Evolutionary conservation across 768 basidiomycete species (phyloP).

Genomic region (Paxillus involutus): DNA sequence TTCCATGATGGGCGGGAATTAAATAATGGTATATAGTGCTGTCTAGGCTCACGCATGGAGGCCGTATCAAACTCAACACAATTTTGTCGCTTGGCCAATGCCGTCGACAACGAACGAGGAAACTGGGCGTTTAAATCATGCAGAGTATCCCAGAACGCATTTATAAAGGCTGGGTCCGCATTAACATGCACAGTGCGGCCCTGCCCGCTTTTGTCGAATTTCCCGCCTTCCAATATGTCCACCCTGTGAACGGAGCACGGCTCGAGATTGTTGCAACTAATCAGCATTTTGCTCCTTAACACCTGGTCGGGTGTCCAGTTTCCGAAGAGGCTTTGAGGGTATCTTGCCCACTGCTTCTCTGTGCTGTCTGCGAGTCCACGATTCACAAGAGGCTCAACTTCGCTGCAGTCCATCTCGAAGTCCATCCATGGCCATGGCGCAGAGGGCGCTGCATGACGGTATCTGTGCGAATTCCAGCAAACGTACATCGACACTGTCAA

Average conservation of each 20-base stretch:
- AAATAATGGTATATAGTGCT: too few relatives aligned
- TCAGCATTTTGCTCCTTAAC: slow-evolving; percentile 32
- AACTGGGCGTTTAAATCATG: too few relatives aligned
- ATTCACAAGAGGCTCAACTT: slow-evolving; percentile 10
- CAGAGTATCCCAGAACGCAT: slow-evolving; percentile 13
- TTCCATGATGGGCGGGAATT: too few relatives aligned
- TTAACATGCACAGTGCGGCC: slow-evolving; percentile 11
- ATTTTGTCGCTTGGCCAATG: too few relatives aligned
- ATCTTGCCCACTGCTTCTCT: slow-evolving; percentile 31
- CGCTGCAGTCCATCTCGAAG: slow-evolving; percentile 23
- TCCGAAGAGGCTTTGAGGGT: slow-evolving; percentile 53
- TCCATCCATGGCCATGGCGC: slow-evolving; percentile 46
- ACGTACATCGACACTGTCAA: too few relatives aligned
- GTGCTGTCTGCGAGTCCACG: too few relatives aligned
- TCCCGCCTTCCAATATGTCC: slow-evolving; percentile 16
- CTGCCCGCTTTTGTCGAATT: slow-evolving; percentile 12
- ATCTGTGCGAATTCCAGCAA: slow-evolving; percentile 17
- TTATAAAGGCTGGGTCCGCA: slow-evolving; percentile 7
- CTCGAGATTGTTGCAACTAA: slow-evolving; percentile 10
- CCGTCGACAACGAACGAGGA: too few relatives aligned
- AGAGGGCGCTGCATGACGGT: slow-evolving; percentile 38
- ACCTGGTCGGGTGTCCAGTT: slow-evolving; percentile 55
- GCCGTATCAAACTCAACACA: too few relatives aligned
- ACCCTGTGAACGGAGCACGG: slow-evolving; percentile 21
- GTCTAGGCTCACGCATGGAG: too few relatives aligned